phyloP scores from a whole-genome alignment of 345 rosid species.

The Eutrema yunnanense region DNA sequence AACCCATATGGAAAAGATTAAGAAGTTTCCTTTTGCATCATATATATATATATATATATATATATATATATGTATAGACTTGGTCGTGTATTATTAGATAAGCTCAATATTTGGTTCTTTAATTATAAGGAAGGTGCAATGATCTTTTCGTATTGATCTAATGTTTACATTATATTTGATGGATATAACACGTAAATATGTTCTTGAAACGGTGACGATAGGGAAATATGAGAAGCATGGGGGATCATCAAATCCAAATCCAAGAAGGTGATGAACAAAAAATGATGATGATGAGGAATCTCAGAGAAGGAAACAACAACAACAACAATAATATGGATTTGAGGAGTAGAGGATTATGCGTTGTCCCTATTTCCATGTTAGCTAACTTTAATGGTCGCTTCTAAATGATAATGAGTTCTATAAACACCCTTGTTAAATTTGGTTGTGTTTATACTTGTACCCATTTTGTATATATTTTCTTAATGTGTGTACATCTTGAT shows the following conservation, averaged over 20 bases:
- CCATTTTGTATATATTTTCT: slow-evolving; percentile 14
- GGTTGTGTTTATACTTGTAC: slow-evolving; percentile 1
- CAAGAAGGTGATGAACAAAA: slow-evolving; percentile 14
- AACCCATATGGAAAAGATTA: neutral
- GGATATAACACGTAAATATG: neutral
- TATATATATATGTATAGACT: neutral
- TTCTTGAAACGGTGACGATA: slow-evolving; percentile 11
- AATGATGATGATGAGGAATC: slow-evolving; percentile 11
- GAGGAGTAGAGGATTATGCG: slow-evolving; percentile 68
- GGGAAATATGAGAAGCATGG: slow-evolving; percentile 17
- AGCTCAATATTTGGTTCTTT: neutral
- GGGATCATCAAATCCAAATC: slow-evolving; percentile 19
- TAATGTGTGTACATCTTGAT: neutral
- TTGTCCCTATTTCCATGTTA: slow-evolving; percentile 74
- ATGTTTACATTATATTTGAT: neutral
- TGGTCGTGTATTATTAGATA: neutral
- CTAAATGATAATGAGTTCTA: neutral
- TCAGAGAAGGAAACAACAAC: slow-evolving; percentile 10
- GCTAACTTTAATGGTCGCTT: slow-evolving; percentile 49
- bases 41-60: neutral
- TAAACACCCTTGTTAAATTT: slow-evolving; percentile 3
- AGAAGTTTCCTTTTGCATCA: neutral
- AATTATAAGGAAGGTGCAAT: neutral
- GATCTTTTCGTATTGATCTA: neutral
- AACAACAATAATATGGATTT: slow-evolving; percentile 31